phyloP scores from a whole-genome alignment of 768 basidiomycete genomes.

The Suillus variegatus region DNA sequence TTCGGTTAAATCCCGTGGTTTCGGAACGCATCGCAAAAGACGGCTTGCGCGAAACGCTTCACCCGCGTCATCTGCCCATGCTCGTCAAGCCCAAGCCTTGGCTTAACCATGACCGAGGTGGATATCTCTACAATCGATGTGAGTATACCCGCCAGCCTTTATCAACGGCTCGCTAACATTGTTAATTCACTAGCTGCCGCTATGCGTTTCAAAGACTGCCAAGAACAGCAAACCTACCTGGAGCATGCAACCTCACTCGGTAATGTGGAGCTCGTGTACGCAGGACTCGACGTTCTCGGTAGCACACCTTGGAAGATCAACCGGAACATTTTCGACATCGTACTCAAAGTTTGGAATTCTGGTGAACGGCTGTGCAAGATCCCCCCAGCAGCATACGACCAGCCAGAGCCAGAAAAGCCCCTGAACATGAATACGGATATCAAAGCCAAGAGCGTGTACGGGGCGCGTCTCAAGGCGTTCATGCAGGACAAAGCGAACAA shows the following conservation, averaged over 20 bases:
- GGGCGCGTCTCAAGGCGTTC: slow-evolving; percentile 56
- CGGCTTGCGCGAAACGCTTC: slow-evolving; percentile 64
- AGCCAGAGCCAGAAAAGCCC: slow-evolving; percentile 59
- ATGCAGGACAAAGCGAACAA: slow-evolving; percentile 69
- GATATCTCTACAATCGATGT: slow-evolving; percentile 82
- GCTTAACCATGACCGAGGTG: slow-evolving; percentile 75
- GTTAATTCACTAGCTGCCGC: slow-evolving; percentile 46
- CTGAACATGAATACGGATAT: slow-evolving; percentile 49
- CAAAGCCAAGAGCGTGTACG: slow-evolving; percentile 54
- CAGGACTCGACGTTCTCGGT: slow-evolving; percentile 88
- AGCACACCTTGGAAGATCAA: slow-evolving; percentile 92
- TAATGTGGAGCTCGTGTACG: slow-evolving; percentile 81
- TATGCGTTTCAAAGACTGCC: slow-evolving; percentile 92
- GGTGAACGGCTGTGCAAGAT: slow-evolving; percentile 83
- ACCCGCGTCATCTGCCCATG: slow-evolving; percentile 97
- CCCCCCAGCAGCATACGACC: slow-evolving; percentile 69
- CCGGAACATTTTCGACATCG: slow-evolving; percentile 69
- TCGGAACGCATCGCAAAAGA: slow-evolving; percentile 79
- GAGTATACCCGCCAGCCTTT: slow-evolving; percentile 23
- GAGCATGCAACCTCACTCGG: slow-evolving; percentile 70
- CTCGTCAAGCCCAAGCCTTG: slow-evolving; percentile 88
- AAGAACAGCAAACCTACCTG: slow-evolving; percentile 82
- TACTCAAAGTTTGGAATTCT: slow-evolving; percentile 83
- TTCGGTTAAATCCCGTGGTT: slow-evolving; percentile 83
- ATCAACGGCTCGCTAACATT: slow-evolving; percentile 6